Percentiles rank a stretch among this genome's conserved stretches.
These are phyloP conservation scores for Silene coronaria DNA, from an alignment of 179 eudicot genomes.

Conservation along the genomic window DNA sequence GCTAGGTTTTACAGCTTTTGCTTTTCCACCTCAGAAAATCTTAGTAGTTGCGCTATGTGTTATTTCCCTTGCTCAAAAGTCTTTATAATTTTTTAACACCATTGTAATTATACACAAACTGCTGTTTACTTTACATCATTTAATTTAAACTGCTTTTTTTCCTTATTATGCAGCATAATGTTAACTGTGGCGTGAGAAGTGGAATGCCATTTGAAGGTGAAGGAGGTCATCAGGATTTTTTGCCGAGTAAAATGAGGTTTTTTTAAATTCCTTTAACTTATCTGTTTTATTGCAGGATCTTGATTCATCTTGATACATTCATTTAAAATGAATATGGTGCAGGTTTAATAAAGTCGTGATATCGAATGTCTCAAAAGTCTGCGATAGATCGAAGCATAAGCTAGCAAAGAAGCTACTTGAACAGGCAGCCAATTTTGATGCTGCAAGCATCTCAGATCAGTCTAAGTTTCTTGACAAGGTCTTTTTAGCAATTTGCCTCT, in stretches of 20 bases:
- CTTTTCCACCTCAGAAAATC: neutral
- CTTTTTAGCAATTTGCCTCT: neutral
- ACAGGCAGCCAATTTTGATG: conserved; percentile 42
- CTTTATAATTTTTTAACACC: neutral
- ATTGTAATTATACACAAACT: neutral
- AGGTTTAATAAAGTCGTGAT: conserved; percentile 51
- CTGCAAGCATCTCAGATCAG: conserved; percentile 31
- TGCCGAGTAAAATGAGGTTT: conserved; percentile 51
- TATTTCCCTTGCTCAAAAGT: neutral
- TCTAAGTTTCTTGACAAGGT: conserved; percentile 51
- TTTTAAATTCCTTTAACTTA: neutral
- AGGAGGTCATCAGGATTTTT: conserved; percentile 42
- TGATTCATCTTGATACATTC: neutral
- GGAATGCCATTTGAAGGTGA: conserved; percentile 41
- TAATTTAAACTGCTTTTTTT: neutral
- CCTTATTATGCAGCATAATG: neutral
- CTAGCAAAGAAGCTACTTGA: conserved; percentile 43
- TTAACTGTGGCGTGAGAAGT: conserved; percentile 34
- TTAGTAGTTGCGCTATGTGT: neutral
- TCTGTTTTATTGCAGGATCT: conserved; percentile 6
- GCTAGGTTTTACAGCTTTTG: neutral
- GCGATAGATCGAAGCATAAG: conserved; percentile 63
- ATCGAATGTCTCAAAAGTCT: conserved; percentile 44
- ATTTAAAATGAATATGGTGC: conserved; percentile 21
- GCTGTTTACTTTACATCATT: neutral